A percentile compares a stretch with the other conserved stretches of the same genome.
Evolutionary conservation across 1,284 basidiomycete species (phyloP).

Genomic region (Trichosporon asahii): DNA sequence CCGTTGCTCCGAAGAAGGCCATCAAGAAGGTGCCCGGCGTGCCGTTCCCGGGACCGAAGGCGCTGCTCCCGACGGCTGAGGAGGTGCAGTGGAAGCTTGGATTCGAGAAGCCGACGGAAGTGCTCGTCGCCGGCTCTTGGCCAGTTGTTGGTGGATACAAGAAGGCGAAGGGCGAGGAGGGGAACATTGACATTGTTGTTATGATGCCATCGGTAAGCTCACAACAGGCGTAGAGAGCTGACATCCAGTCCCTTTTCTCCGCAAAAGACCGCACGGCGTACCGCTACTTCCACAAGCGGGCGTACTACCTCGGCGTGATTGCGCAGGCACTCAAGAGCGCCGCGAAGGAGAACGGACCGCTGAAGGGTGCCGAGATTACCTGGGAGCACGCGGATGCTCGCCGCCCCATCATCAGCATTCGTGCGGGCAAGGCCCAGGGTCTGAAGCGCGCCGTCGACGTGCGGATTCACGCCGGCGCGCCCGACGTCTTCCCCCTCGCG

Average conservation of each 20-base stretch:
- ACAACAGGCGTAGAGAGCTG: neutral
- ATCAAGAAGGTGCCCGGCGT: conserved; percentile 57
- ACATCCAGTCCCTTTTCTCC: conserved; percentile 64
- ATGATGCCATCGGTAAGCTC: conserved; percentile 76
- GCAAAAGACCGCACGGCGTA: conserved; percentile 91
- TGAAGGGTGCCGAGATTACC: conserved; percentile 63
- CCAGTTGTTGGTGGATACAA: conserved; percentile 61
- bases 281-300: conserved; percentile 88
- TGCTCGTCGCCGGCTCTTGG: conserved; percentile 54
- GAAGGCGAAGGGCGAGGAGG: conserved; percentile 55
- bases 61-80: conserved; percentile 63
- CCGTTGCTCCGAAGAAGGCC: conserved; percentile 63
- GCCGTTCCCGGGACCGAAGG: conserved; percentile 58
- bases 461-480: conserved; percentile 68
- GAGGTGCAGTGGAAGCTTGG: conserved; percentile 67
- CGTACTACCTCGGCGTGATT: conserved; percentile 82
- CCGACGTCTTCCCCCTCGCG: conserved; percentile 61
- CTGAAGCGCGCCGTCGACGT: conserved; percentile 67
- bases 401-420: conserved; percentile 30
- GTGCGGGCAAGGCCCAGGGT: conserved; percentile 53
- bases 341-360: conserved; percentile 59
- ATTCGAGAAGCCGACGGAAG: conserved; percentile 57
- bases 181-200: conserved; percentile 75
- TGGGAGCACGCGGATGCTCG: conserved; percentile 61
- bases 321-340: conserved; percentile 59